These are phyloP conservation scores for Stagonosporopsis vannaccii DNA, from an alignment of 2,329 filamentous ascomycete species.

Conservation along the genomic window DNA sequence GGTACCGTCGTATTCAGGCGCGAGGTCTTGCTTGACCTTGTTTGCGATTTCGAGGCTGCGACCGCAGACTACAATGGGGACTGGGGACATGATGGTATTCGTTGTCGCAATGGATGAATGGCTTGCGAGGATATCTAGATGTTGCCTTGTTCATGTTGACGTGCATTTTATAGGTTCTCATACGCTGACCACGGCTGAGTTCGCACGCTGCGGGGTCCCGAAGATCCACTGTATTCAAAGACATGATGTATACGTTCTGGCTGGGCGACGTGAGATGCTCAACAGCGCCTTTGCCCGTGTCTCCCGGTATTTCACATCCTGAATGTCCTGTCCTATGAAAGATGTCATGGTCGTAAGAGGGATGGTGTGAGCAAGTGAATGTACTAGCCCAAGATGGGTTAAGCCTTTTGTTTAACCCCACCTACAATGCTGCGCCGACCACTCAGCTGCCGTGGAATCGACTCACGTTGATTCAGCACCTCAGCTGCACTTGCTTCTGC, in stretches of 20 bases:
- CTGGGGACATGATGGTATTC: constrained; percentile 16
- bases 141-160: background rate
- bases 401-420: background rate
- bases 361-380: background rate
- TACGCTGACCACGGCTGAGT: background rate
- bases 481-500: background rate
- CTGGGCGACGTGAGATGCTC: background rate
- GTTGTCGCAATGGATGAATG: too few relatives aligned
- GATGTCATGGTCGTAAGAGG: too few relatives aligned
- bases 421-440: background rate
- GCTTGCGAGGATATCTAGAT: too few relatives aligned
- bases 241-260: background rate
- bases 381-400: background rate
- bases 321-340: background rate
- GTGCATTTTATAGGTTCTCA: too few relatives aligned
- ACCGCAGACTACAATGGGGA: constrained; percentile 26
- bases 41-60: constrained; percentile 13
- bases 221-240: too few relatives aligned
- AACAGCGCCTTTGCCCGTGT: background rate
- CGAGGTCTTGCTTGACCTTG: constrained; percentile 12
- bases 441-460: background rate
- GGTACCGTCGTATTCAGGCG: constrained; percentile 17
- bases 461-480: background rate
- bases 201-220: background rate
- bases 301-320: background rate